Evolutionary conservation across 805 yeast genomes (phyloP).

Genomic region (Saccharomycopsis sp.): DNA sequence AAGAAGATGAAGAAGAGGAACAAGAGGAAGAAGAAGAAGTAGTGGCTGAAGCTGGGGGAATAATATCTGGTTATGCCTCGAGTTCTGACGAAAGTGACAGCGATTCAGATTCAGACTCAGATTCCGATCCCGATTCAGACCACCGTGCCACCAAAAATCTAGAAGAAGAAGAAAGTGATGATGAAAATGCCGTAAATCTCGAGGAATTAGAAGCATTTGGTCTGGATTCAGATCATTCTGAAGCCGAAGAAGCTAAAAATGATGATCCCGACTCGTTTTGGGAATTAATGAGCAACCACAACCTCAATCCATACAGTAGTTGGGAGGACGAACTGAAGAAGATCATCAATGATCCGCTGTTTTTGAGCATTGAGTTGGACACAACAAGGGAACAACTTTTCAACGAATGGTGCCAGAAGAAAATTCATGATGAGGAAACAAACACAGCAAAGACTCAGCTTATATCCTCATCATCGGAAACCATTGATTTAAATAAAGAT

Average conservation of each 20-base stretch:
- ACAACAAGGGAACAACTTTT: constrained; percentile 34
- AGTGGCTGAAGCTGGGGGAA: neutral
- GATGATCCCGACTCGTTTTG: constrained; percentile 26
- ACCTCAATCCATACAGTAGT: constrained; percentile 38
- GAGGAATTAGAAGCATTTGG: constrained; percentile 22
- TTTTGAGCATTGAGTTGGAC: constrained; percentile 30
- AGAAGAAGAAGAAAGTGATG: constrained; percentile 16
- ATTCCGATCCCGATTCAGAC: constrained; percentile 16
- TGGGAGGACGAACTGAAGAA: constrained; percentile 43
- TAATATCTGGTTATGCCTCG: neutral
- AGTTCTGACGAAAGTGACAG: constrained; percentile 21
- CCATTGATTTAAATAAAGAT: neutral
- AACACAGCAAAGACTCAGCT: neutral
- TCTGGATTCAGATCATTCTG: constrained; percentile 18
- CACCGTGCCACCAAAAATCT: constrained; percentile 6
- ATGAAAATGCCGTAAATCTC: constrained; percentile 24
- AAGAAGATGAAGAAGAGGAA: constrained; percentile 3
- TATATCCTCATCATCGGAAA: neutral
- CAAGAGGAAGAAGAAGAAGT: neutral
- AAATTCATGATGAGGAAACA: constrained; percentile 11
- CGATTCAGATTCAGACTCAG: constrained; percentile 18
- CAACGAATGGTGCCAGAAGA: constrained; percentile 39
- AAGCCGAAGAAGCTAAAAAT: constrained; percentile 21
- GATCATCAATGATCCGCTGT: constrained; percentile 38
- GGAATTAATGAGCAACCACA: constrained; percentile 29